Conservation (phyloP, 805 yeast species). For the Wickerhamomyces ciferrii region DNA sequence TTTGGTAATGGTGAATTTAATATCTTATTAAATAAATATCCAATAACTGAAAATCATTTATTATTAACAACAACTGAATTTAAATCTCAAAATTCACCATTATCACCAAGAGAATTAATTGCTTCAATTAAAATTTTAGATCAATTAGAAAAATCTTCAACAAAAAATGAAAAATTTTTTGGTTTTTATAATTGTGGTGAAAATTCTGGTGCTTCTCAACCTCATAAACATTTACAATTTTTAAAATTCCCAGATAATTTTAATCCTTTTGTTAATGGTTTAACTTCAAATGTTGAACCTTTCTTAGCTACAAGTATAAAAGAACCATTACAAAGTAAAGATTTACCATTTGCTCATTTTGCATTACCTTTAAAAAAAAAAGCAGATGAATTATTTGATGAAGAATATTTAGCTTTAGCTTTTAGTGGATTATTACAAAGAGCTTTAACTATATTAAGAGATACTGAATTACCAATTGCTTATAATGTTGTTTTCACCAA, state of each 20-base stretch:
- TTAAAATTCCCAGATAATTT: conserved; percentile 62
- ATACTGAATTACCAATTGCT: conserved; percentile 43
- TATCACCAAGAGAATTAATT: conserved; percentile 64
- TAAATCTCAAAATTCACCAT: conserved; percentile 65
- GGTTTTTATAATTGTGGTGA: conserved; percentile 90
- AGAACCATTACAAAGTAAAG: conserved; percentile 59
- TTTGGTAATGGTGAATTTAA: conserved; percentile 47
- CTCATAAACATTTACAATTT: conserved; percentile 90
- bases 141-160: conserved; percentile 34
- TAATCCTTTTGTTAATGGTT: conserved; percentile 49
- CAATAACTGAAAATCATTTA: conserved; percentile 75
- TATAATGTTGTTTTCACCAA: conserved; percentile 81
- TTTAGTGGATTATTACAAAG: conserved; percentile 73
- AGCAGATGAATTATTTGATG: conserved; percentile 35
- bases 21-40: conserved; percentile 80
- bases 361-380: conserved; percentile 54
- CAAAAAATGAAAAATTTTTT: conserved; percentile 47
- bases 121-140: conserved; percentile 52
- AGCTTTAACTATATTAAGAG: conserved; percentile 60
- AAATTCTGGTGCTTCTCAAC: conserved; percentile 89
- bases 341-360: conserved; percentile 76
- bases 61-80: conserved; percentile 73
- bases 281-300: conserved; percentile 38
- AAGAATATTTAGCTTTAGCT: conserved; percentile 57
- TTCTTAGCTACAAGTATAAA: conserved; percentile 49